Evolutionary conservation across 148 eudicot genomes (phyloP).

Genomic region (Polygonum aviculare): DNA sequence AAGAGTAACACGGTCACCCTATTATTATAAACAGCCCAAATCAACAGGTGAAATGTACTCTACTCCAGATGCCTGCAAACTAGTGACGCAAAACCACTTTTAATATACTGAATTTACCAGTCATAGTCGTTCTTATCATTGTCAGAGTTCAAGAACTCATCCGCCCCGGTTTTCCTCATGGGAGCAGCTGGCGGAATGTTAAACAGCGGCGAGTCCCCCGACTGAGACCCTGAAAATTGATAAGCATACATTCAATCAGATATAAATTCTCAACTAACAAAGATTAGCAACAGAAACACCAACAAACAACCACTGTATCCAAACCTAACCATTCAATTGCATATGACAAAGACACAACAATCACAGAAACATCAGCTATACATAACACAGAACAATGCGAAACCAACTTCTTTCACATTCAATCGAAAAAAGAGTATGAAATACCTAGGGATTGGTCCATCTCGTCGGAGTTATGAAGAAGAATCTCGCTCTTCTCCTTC

Average conservation of each 20-base stretch:
- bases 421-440: neutral
- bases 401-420: neutral
- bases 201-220: constrained; percentile 59
- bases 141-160: constrained; percentile 82
- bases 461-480: constrained; percentile 57
- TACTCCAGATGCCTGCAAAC: neutral
- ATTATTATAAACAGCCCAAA: neutral
- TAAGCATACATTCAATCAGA: neutral
- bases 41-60: neutral
- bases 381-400: neutral
- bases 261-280: neutral
- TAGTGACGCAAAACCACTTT: neutral
- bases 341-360: neutral
- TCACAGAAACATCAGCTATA: no score
- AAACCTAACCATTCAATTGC: neutral
- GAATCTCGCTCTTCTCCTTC: constrained; percentile 58
- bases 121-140: constrained; percentile 89
- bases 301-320: neutral
- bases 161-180: constrained; percentile 52
- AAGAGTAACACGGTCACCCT: neutral
- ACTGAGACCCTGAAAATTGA: constrained; percentile 9
- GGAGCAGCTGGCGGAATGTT: constrained; percentile 44
- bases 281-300: neutral
- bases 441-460: constrained; percentile 47
- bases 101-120: constrained; percentile 44